Evolutionary conservation across 768 basidiomycete species (phyloP), one percentile per base, ranked within the genome.

Genomic region (Mycena amicta): DNA sequence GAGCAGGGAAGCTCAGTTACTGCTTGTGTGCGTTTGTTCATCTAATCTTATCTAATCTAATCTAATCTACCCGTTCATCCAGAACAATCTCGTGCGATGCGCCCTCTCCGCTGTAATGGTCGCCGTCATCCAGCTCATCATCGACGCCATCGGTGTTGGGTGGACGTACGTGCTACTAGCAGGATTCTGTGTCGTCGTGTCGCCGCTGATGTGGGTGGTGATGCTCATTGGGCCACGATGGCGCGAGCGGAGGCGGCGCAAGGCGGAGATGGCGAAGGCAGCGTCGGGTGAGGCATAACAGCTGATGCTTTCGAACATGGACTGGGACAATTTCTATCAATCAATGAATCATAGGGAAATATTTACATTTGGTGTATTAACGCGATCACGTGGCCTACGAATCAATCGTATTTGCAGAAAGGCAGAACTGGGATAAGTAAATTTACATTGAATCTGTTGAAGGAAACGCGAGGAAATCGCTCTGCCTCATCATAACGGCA

Each of bases 81-180:
- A 84, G 83, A 83, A 82, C 67, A 84, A 83, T 58, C 63, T 84
- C 6, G 71, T 83, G 5, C 79, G 83, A n/a, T 83, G 83, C 61
- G 69, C 68, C 0, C 54, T 82, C 26, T 77, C 77, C n/a, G 83
- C 83, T 2, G 69, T 59, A 0, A 64, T 73, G 40, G 79, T 83
- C 15, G 78, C 83, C 1, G 66, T 81, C 31, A 77, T 83, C 25
- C 72, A 82, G 59, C 64, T 77, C 20, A 74, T 83, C n/a, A 59
- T 82, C 43, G 66, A 69, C 1, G 75, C 75, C 2, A 63, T 84
- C 2, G 77, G 77, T 23, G 55, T 71, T 1, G 83, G 83, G 23
- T 84, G 82, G 82, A 79, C 83, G 12, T 84, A 82, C 56, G 69
- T 77, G 12, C 65, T 84, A 15, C 71, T 84, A 16, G 75, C 71